A percentile compares a stretch with the other conserved stretches of the same genome.
These are phyloP conservation scores for Aspergillus persii DNA, from an alignment of 2,329 filamentous ascomycete species.

Conservation along the genomic window DNA sequence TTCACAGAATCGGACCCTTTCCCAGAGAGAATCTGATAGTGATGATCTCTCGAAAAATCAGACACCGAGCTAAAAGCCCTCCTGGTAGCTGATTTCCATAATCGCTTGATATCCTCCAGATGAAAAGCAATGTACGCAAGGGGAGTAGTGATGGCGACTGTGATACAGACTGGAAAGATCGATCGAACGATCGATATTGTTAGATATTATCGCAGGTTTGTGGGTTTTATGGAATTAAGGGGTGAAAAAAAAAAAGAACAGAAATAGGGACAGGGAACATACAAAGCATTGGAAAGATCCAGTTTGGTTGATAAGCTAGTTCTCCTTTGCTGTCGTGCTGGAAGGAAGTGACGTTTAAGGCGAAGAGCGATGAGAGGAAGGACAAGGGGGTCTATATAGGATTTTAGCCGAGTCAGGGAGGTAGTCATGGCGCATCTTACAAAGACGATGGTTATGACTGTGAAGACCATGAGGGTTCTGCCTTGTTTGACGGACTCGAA, in stretches of 20 bases:
- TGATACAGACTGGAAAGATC: not conserved
- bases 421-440: not conserved
- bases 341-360: slow-evolving; percentile 16
- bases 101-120: not conserved
- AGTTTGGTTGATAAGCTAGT: slow-evolving; percentile 5
- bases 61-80: not conserved
- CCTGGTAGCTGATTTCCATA: not conserved
- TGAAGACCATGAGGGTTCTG: slow-evolving; percentile 11
- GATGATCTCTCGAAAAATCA: not conserved
- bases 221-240: too few species aligned
- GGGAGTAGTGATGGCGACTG: not conserved
- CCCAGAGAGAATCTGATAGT: too few species aligned
- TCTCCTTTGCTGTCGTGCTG: slow-evolving; percentile 9
- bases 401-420: not conserved
- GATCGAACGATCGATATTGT: too few species aligned
- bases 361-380: slow-evolving; percentile 17
- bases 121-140: not conserved
- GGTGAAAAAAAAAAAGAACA: too few species aligned
- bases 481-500: not conserved
- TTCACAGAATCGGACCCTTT: too few species aligned
- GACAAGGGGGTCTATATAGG: not conserved
- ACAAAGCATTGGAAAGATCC: slow-evolving; percentile 21
- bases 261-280: not conserved
- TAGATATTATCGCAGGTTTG: too few species aligned
- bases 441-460: not conserved